Conservation (phyloP, 2,329 filamentous ascomycete genomes). For the Escovopsis sp. region DNA sequence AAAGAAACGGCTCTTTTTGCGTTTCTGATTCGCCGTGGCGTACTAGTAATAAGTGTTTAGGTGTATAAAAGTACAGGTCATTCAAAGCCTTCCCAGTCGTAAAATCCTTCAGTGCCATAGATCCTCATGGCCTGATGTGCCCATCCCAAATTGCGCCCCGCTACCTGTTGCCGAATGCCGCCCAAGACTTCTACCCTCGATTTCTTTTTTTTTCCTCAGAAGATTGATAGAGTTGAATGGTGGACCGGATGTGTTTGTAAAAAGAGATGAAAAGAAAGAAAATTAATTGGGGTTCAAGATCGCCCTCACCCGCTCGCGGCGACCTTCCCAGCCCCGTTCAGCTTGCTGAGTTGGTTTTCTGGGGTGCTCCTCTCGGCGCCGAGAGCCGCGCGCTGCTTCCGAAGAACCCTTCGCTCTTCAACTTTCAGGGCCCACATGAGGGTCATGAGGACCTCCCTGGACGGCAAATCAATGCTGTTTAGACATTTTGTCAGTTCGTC, state of each 20-base stretch:
- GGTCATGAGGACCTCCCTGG: constrained; percentile 33
- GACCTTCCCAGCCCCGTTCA: not conserved
- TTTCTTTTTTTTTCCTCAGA: not conserved
- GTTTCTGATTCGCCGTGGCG: no score
- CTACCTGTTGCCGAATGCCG: not conserved
- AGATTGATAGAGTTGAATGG: not conserved
- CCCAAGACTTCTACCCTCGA: not conserved
- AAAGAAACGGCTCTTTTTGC: no score
- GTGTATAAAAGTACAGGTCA: no score
- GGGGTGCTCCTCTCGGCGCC: constrained; percentile 13
- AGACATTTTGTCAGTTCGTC: constrained; percentile 22
- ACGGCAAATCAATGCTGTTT: constrained; percentile 25
- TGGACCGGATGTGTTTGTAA: not conserved
- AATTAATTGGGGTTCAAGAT: constrained; percentile 10
- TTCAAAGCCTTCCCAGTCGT: no score
- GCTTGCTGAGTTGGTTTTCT: constrained; percentile 10
- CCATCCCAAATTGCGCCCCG: not conserved
- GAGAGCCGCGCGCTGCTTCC: constrained; percentile 10
- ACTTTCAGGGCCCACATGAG: constrained; percentile 31
- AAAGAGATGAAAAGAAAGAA: not conserved
- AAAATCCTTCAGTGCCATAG: no score
- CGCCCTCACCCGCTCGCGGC: constrained; percentile 4
- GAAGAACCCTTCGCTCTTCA: constrained; percentile 24
- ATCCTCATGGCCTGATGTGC: no score
- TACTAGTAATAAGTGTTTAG: no score